A percentile compares a stretch with the other conserved stretches of the same genome.
phyloP scores from a whole-genome alignment of 148 eudicot genomes.

The Amaranthus hypochondriacus region DNA sequence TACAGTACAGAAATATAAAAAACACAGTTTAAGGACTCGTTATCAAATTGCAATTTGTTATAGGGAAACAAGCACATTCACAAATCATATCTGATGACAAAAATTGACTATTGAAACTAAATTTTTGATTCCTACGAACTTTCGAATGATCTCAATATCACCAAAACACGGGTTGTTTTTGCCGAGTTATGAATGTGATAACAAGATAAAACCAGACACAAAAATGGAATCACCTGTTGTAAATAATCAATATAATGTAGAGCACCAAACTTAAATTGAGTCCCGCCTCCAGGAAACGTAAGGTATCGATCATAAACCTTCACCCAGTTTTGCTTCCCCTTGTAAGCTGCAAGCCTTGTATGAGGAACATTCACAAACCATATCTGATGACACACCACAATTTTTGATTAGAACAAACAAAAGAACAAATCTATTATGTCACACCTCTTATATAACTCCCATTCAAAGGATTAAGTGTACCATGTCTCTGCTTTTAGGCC shows the following conservation, averaged over 20 bases:
- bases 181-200: background rate
- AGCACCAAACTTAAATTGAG: slow-evolving; percentile 64
- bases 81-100: background rate
- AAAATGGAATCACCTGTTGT: slow-evolving; percentile 39
- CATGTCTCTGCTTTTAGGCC: slow-evolving; percentile 79
- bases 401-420: slow-evolving; percentile 10
- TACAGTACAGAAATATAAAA: background rate
- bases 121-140: background rate
- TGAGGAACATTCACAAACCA: slow-evolving; percentile 67
- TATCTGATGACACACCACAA: slow-evolving; percentile 35
- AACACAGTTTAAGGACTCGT: background rate
- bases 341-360: slow-evolving; percentile 53
- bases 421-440: background rate
- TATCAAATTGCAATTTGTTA: background rate
- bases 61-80: background rate
- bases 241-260: slow-evolving; percentile 57
- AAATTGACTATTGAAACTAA: background rate
- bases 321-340: slow-evolving; percentile 65
- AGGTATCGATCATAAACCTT: slow-evolving; percentile 53
- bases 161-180: background rate
- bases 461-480: slow-evolving; percentile 23
- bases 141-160: background rate
- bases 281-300: slow-evolving; percentile 67
- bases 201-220: slow-evolving; percentile 11
- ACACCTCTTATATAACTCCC: background rate